These are phyloP conservation scores for Colletotrichum sp. DNA, from an alignment of 2,329 filamentous ascomycete genomes.

Conservation along the genomic window DNA sequence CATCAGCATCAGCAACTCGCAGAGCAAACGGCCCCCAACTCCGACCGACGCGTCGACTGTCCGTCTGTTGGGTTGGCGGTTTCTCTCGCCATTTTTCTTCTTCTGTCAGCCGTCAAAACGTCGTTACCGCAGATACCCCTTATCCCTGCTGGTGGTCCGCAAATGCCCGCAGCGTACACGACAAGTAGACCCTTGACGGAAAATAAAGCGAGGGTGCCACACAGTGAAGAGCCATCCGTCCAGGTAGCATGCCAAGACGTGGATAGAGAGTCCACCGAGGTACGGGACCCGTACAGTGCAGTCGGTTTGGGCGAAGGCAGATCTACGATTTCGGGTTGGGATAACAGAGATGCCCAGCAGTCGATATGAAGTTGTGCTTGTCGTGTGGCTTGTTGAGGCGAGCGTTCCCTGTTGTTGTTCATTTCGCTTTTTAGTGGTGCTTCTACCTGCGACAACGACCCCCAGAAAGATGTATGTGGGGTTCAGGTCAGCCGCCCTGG, in stretches of 20 bases:
- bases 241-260: background rate
- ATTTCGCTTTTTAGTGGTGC: slow-evolving; percentile 10
- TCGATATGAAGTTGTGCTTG: background rate
- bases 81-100: slow-evolving; percentile 7
- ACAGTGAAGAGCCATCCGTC: background rate
- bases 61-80: background rate
- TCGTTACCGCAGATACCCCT: slow-evolving; percentile 17
- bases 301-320: slow-evolving; percentile 4
- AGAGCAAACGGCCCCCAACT: background rate
- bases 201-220: background rate
- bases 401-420: background rate
- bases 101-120: slow-evolving; percentile 2
- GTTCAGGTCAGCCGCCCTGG: slow-evolving; percentile 2
- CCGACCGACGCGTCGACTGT: background rate
- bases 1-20: background rate
- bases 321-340: slow-evolving; percentile 5
- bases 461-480: background rate
- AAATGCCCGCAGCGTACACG: background rate
- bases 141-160: slow-evolving; percentile 3
- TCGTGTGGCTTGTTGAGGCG: background rate
- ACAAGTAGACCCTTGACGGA: background rate
- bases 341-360: background rate
- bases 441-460: slow-evolving; percentile 7
- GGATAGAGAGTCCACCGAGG: background rate
- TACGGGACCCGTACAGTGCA: slow-evolving; percentile 9